A percentile compares a stretch with the other conserved stretches of the same genome.
Evolutionary conservation across 2,329 filamentous ascomycete genomes (phyloP).

Genomic region (Rutstroemia sydowiana): DNA sequence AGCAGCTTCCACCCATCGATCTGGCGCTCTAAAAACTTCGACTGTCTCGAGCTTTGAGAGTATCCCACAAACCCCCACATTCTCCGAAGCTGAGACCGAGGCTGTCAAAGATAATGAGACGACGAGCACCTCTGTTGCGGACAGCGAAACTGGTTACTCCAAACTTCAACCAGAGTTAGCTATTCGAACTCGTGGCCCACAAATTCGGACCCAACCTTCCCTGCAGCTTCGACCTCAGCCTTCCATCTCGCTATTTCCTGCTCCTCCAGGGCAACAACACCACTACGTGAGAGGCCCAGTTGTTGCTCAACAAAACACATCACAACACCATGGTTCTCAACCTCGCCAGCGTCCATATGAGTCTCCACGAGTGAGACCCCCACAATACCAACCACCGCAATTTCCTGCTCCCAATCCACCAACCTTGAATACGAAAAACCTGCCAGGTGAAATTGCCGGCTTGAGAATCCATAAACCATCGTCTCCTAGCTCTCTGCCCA

Average conservation of each 20-base stretch:
- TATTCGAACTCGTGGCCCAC: constrained; percentile 1
- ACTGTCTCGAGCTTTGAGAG: constrained; percentile 3
- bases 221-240: not conserved
- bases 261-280: not conserved
- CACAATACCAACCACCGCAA: not conserved
- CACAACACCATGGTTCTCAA: not conserved
- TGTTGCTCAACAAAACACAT: not conserved
- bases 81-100: constrained; percentile 5
- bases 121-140: not conserved
- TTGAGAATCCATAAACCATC: not conserved
- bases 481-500: not conserved
- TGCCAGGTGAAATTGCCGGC: not conserved
- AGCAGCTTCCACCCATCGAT: not conserved
- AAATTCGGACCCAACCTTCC: no score
- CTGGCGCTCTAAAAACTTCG: not conserved
- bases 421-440: not conserved
- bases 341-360: not conserved
- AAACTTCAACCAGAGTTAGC: not conserved
- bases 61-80: constrained; percentile 1
- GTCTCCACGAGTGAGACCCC: not conserved
- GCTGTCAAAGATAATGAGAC: not conserved
- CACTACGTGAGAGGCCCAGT: not conserved
- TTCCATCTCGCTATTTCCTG: not conserved
- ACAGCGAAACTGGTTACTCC: constrained; percentile 4
- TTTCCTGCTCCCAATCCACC: not conserved